Evolutionary conservation across 345 rosid genomes (phyloP), one percentile per base, ranked within the genome.

Genomic region (Syzygium aromaticum): DNA sequence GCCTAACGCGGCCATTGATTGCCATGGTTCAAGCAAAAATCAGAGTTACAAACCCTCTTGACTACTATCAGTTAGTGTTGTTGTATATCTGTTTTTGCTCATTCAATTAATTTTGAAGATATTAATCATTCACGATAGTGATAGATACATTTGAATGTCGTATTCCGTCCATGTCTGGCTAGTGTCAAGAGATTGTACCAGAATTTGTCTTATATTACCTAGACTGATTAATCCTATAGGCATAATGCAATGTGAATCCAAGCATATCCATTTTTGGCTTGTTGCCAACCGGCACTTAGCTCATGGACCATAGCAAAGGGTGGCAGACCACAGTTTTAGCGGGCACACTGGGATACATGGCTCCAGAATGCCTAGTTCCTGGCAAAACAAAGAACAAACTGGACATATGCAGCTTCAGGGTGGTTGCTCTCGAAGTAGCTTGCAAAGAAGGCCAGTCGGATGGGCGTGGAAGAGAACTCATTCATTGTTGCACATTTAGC

Each of bases 341-440:
- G 6, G 93, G 93, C 43, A 91, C 92, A 2, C 52, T 86, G 54
- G 91, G 92, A 3, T 92, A 88, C 77, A 84, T 91, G 87, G 90
- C 92, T 56, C 92, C 92, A 0, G 93, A 91, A 85, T 91, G 89
- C 49, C 23, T 86, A 15, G 61, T 54, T 4, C 78, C 84, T 7
- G 53, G 89, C 25, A 90, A 89, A 52, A 89, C 88, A 8, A 91
- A 89, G 77, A 89, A 88, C 13, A 91, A 92, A 87, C 88, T 90
- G 1, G 92, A 91, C 51, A 82, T 92, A 3, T 91, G 80, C 57
- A 90, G 94, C 86, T 92, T 93, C n/a, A 91, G 94, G 3, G 54
- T 92, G 5, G 92, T 91, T 14, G 87, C 88, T 1, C 52, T 91
- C 46, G 92, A 93, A 80, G 86, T 91, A 3, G 92, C 92, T 5